Evolutionary conservation across 495 filamentous ascomycete species (phyloP).

Genomic region (Penicillium steckii): DNA sequence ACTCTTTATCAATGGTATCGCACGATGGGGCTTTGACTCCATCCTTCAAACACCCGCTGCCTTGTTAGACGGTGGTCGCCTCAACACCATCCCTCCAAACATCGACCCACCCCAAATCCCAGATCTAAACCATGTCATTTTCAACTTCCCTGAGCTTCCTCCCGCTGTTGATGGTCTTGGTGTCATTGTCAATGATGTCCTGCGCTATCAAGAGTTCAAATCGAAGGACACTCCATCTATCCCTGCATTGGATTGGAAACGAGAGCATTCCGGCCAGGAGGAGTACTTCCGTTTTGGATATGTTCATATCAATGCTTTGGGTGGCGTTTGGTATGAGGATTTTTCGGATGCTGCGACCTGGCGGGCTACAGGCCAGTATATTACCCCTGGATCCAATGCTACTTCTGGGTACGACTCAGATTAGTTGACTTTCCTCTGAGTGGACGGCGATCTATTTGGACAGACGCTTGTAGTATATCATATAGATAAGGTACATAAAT

Average conservation of each 20-base stretch:
- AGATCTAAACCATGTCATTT: constrained; percentile 41
- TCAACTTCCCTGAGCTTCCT: constrained; percentile 41
- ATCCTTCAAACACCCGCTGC: constrained; percentile 57
- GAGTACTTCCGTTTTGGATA: constrained; percentile 85
- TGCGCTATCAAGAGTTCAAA: constrained; percentile 47
- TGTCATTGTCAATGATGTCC: constrained; percentile 59
- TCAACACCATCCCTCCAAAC: constrained; percentile 47
- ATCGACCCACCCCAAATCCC: constrained; percentile 34
- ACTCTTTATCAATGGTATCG: constrained; percentile 64
- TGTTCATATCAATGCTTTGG: constrained; percentile 49
- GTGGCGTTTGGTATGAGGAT: constrained; percentile 64
- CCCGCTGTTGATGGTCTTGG: constrained; percentile 52
- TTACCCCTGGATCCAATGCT: not conserved
- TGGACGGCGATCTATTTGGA: not conserved
- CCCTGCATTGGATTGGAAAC: constrained; percentile 45
- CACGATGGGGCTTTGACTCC: constrained; percentile 63
- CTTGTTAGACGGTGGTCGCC: constrained; percentile 48
- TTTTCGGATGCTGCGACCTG: constrained; percentile 76
- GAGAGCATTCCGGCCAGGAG: constrained; percentile 42
- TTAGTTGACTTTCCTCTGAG: not conserved
- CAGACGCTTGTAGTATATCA: not conserved
- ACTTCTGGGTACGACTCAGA: not conserved
- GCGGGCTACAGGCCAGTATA: constrained; percentile 21
- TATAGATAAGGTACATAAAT: not conserved
- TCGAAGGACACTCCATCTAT: constrained; percentile 31